Evolutionary conservation across 2,329 filamentous ascomycete genomes (phyloP), one percentile per base, ranked within the genome.

Genomic region (Neoscytalidium dimidiatum): DNA sequence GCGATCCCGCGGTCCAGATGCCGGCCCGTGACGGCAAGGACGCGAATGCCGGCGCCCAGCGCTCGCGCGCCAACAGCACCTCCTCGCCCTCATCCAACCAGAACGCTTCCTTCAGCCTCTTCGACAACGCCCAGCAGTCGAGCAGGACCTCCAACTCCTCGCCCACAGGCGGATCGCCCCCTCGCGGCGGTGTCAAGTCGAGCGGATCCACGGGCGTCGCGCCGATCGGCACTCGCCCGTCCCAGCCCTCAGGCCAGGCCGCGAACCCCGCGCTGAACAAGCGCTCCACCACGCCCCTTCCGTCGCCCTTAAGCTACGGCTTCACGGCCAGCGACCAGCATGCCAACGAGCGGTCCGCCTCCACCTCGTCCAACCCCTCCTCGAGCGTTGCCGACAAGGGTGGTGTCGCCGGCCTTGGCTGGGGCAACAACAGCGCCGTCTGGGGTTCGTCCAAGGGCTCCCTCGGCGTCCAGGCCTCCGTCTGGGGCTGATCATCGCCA

Each of bases 211-310:
- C 85, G 65, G 84, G 90, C 4, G 93, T 98, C 62, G 94, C 93
- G 23, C 94, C 95, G 19, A 98, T 98, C 71, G 95, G 95, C 68
- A 97, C 94, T 65, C 90, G 95, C 49, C 94, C 94, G 3, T 85
- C 86, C 19, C 85, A 84, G 43, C 84, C 83, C 35, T 80, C 86
- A n/a, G 80, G 81, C 44, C 84, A 86, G 67, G 81, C 82, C 26
- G 75, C 82, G 33, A 89, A 88, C 72, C 84, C 86, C 35, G 83
- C 84, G 9, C 77, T 92, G 70, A 90, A 85, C 78, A 95, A 95
- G 79, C 91, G 92, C 66, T 92, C 94, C 0, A 96, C 92, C 7
- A 96, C 94, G 2, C 94, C 94, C 62, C 85, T 97, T 31, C 89
- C 93, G n/a, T 96, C 93, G n/a, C 93, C 94, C 13, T 83, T 95